phyloP scores from a whole-genome alignment of 306 rosid species.

The Carpinus viminea region DNA sequence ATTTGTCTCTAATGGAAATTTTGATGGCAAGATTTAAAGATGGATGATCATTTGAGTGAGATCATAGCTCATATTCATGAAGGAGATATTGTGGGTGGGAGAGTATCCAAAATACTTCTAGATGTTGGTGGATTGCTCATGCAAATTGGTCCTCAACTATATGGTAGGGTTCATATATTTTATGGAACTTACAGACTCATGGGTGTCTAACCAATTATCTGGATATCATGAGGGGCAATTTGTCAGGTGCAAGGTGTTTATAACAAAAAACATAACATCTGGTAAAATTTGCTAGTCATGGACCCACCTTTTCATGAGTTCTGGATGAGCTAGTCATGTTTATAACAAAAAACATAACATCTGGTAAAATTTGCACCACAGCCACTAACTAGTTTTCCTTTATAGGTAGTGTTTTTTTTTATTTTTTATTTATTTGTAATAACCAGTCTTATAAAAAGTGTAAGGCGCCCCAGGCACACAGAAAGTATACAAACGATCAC shows the following conservation, averaged over 20 bases:
- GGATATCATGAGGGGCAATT: conserved; percentile 84
- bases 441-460: too few relatives aligned
- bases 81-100: conserved; percentile 77
- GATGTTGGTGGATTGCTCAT: conserved; percentile 85
- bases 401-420: too few relatives aligned
- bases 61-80: conserved; percentile 46
- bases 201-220: conserved; percentile 72
- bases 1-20: conserved; percentile 21
- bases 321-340: background rate
- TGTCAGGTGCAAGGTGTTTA: conserved; percentile 78
- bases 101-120: conserved; percentile 67
- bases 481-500: too few relatives aligned
- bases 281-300: too few relatives aligned
- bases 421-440: too few relatives aligned
- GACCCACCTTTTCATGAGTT: background rate
- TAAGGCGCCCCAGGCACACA: too few relatives aligned
- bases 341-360: background rate
- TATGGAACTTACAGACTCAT: conserved; percentile 65
- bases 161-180: conserved; percentile 87
- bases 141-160: conserved; percentile 67
- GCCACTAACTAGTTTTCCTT: background rate
- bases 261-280: too few relatives aligned
- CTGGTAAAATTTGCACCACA: background rate
- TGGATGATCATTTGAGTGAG: conserved; percentile 35
- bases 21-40: conserved; percentile 26